Base-by-base conservation (phyloP, 176 grass and related monocot genomes). In the Triticum monococcum region DNA sequence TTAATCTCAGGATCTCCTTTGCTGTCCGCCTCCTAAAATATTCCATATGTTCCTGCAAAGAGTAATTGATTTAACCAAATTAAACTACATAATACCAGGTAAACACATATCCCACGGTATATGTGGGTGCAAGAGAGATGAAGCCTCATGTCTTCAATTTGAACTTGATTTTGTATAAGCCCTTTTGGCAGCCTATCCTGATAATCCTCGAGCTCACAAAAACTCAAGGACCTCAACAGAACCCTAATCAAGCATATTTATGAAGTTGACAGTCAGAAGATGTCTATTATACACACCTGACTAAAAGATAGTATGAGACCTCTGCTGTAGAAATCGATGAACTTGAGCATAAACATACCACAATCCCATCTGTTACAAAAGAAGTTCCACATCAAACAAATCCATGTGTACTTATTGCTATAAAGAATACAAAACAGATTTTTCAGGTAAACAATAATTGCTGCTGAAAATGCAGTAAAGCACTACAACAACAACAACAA, bases 281-380 rank as follows among this genome's bases (percentile, higher is more conserved):
- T 4, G 68, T 84, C 35, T 87, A 38, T 57, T 67, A 32, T n/a
- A 89, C 79, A 83, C 22, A 93, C 94, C 94, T 96, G 91, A 81
- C 72, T 32, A 65, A 96, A 96, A 87, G 8, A 89, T 59, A 85
- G 81, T 9, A 50, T n/a, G 18, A 92, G 35, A 87, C 88, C 92
- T 90, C 90, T 91, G 80, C 90, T 97, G 63, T 83, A 81, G 88
- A 90, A 94, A 77, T 97, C 95, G 24, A 90, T 92, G 81, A 91
- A 92, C 79, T 97, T 97, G 43, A 97, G 88, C 95, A 94, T 97
- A 86, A 94, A 97, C 92, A 97, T 97, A 59, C 94, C 91, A 81
- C 94, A 96, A 79, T 96, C 94, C 89, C 84, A 96, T 82, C 94
- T 96, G 59, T 87, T 80, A 87, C 63, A 62, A 68, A 28, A 80